Conservation (phyloP, 2,329 filamentous ascomycete species). For the Penicillium sp. region DNA sequence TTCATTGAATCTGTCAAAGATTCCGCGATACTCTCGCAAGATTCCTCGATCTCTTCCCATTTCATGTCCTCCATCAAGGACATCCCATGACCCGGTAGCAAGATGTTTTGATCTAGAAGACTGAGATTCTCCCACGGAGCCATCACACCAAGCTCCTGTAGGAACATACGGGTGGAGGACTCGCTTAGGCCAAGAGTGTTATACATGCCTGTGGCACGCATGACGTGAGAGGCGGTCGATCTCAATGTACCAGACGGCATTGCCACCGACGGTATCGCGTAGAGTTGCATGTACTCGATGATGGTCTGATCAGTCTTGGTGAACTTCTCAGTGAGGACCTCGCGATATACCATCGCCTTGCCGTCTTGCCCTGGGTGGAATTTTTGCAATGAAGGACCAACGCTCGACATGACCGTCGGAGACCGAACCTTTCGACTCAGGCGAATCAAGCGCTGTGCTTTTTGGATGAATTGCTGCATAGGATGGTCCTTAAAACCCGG, state of each 20-base stretch:
- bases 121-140: slow-evolving; percentile 59
- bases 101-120: slow-evolving; percentile 54
- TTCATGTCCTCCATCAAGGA: slow-evolving; percentile 32
- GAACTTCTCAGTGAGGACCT: slow-evolving; percentile 46
- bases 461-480: slow-evolving; percentile 46
- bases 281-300: slow-evolving; percentile 58
- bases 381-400: slow-evolving; percentile 44
- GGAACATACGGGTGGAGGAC: slow-evolving; percentile 50
- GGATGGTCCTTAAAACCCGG: slow-evolving; percentile 37
- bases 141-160: slow-evolving; percentile 65
- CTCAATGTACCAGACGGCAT: slow-evolving; percentile 44
- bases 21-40: slow-evolving; percentile 26
- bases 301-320: slow-evolving; percentile 53
- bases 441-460: slow-evolving; percentile 45
- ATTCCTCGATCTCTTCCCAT: slow-evolving; percentile 33
- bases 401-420: slow-evolving; percentile 44
- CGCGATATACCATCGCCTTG: slow-evolving; percentile 32
- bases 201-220: slow-evolving; percentile 60
- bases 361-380: slow-evolving; percentile 29
- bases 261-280: slow-evolving; percentile 46
- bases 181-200: slow-evolving; percentile 40
- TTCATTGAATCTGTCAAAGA: slow-evolving; percentile 57
- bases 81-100: slow-evolving; percentile 51
- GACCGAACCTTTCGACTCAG: slow-evolving; percentile 45
- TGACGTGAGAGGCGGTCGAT: slow-evolving; percentile 56